These are phyloP conservation scores for Rhynchosporium agropyri DNA, from an alignment of 2,329 filamentous ascomycete species.

Conservation along the genomic window DNA sequence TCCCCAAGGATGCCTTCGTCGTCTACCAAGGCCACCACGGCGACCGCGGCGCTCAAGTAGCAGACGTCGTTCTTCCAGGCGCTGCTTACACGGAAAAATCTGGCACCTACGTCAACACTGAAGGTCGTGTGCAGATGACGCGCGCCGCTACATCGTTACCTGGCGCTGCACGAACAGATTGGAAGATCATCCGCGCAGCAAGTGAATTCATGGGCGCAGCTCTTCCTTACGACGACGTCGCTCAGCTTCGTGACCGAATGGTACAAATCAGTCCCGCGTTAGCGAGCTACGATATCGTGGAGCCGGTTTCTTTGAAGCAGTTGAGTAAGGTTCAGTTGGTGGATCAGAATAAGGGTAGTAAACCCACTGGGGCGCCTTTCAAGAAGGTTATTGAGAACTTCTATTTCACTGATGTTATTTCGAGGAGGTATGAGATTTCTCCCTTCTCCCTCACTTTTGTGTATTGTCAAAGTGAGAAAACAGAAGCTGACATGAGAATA, in stretches of 20 bases:
- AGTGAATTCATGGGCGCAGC: conserved; percentile 88
- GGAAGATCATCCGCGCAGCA: conserved; percentile 95
- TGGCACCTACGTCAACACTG: conserved; percentile 95
- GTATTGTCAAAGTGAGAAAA: conserved; percentile 4
- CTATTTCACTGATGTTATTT: conserved; percentile 97
- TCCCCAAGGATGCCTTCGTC: conserved; percentile 94
- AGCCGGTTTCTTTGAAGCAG: conserved; percentile 72
- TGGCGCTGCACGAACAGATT: conserved; percentile 90
- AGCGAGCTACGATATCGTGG: conserved; percentile 86
- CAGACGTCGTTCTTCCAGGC: conserved; percentile 90
- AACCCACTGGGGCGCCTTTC: conserved; percentile 71
- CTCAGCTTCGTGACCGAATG: conserved; percentile 89
- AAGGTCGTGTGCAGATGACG: conserved; percentile 93
- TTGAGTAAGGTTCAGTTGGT: conserved; percentile 94
- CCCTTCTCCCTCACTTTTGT: background rate
- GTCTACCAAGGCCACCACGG: conserved; percentile 99
- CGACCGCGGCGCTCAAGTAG: conserved; percentile 88
- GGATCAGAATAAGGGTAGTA: conserved; percentile 90
- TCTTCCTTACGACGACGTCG: conserved; percentile 91
- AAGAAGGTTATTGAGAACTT: conserved; percentile 93
- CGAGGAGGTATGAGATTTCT: conserved; percentile 71
- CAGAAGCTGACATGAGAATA: conserved; percentile 43
- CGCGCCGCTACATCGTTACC: conserved; percentile 86
- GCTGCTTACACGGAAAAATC: conserved; percentile 97
- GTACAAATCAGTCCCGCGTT: conserved; percentile 90